A percentile compares a stretch with the other conserved stretches of the same genome.
These are phyloP conservation scores for Tanacetum coccineum DNA, from an alignment of 129 eudicot genomes.

Conservation along the genomic window DNA sequence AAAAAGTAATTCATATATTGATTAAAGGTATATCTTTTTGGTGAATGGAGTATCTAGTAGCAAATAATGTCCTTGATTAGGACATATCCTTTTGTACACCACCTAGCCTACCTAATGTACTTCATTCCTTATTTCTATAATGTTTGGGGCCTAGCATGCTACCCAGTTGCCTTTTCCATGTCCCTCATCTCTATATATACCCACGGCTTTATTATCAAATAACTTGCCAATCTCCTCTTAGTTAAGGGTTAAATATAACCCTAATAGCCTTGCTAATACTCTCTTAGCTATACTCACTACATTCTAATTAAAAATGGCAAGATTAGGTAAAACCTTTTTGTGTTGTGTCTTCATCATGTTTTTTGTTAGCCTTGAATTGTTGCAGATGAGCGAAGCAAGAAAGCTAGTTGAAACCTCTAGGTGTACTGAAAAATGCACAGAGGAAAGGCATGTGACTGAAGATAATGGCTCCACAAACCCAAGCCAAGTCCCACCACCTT, in stretches of 20 bases:
- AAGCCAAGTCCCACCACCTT: conserved; percentile 25
- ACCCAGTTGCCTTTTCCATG: conserved; percentile 15
- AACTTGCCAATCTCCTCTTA: conserved; percentile 24
- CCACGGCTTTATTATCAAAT: conserved; percentile 22
- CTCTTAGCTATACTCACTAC: neutral
- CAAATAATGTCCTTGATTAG: conserved; percentile 17
- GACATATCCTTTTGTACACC: conserved; percentile 24
- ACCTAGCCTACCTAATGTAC: conserved; percentile 30
- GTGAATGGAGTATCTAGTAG: conserved; percentile 29
- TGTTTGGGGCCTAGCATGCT: conserved; percentile 33
- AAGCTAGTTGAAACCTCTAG: conserved; percentile 16
- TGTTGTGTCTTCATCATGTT: conserved; percentile 24
- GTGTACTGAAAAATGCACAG: conserved; percentile 6
- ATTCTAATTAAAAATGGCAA: conserved; percentile 22
- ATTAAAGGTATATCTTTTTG: conserved; percentile 25
- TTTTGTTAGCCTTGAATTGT: conserved; percentile 14
- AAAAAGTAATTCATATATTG: conserved; percentile 16
- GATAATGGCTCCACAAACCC: conserved; percentile 24
- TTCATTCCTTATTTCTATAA: conserved; percentile 35
- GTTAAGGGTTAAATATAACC: conserved; percentile 9
- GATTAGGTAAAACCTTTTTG: conserved; percentile 19
- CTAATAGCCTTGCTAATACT: conserved; percentile 14
- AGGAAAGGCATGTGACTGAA: neutral
- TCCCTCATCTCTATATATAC: conserved; percentile 29
- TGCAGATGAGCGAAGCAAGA: conserved; percentile 34